A percentile compares a stretch with the other conserved stretches of the same genome.
These are phyloP conservation scores for Yamadazyma sp. DNA, from an alignment of 1,139 yeast genomes.

Conservation along the genomic window DNA sequence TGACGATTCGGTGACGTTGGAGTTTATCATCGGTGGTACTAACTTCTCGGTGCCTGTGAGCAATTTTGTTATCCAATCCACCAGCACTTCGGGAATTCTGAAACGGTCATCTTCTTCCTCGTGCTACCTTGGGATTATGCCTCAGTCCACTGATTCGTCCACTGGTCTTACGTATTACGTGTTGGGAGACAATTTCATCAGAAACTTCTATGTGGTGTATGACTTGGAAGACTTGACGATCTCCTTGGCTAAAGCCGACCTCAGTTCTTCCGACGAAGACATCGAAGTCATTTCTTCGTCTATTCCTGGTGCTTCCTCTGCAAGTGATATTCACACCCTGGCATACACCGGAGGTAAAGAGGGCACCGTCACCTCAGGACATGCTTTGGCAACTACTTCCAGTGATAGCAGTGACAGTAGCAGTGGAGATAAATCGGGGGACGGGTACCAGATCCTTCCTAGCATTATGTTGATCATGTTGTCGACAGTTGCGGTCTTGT, in stretches of 20 bases:
- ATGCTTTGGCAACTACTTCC: not conserved
- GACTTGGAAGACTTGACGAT: constrained; percentile 66
- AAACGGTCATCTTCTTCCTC: not conserved
- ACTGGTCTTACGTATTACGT: constrained; percentile 17
- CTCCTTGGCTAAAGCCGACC: constrained; percentile 62
- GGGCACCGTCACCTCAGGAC: not conserved
- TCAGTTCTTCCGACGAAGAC: constrained; percentile 30
- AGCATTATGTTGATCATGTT: not conserved
- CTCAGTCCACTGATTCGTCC: constrained; percentile 2
- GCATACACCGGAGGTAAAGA: constrained; percentile 8
- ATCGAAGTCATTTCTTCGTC: constrained; percentile 31
- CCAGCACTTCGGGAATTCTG: too few relatives aligned
- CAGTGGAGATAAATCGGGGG: not conserved
- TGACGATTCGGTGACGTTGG: constrained; percentile 15
- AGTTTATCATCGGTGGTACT: constrained; percentile 36
- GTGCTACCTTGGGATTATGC: constrained; percentile 20
- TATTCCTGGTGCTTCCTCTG: constrained; percentile 39
- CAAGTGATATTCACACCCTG: constrained; percentile 22
- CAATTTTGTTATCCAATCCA: constrained; percentile 2
- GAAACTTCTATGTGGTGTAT: constrained; percentile 72
- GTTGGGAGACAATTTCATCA: constrained; percentile 72
- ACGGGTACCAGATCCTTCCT: not conserved
- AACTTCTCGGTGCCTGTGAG: constrained; percentile 34
- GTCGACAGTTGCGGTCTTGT: not conserved
- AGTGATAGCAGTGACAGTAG: not conserved